These are phyloP conservation scores for Rhynchosporium graminicola DNA, from an alignment of 2,329 filamentous ascomycete species.

Conservation along the genomic window DNA sequence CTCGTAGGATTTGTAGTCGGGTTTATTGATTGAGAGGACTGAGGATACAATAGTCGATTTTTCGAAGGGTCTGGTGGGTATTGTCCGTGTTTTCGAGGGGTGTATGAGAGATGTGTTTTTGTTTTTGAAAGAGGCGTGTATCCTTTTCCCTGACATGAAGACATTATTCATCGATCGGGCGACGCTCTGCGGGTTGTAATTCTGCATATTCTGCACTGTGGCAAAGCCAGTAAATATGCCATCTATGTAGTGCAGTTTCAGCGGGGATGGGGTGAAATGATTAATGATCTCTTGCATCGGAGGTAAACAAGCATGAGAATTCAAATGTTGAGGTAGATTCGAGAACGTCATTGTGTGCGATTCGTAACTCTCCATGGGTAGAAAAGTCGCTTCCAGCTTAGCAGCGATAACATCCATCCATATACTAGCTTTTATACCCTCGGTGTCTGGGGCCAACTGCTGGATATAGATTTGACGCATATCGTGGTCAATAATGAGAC, in stretches of 20 bases:
- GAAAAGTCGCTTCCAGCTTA: constrained; percentile 21
- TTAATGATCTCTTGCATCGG: too few species aligned
- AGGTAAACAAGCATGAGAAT: too few species aligned
- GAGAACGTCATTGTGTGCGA: constrained; percentile 10
- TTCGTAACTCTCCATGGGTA: constrained; percentile 12
- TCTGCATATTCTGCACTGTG: neutral
- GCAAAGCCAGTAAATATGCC: constrained; percentile 10
- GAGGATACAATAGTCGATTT: neutral
- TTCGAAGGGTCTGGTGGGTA: neutral
- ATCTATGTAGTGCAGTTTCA: neutral
- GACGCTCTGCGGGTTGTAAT: neutral
- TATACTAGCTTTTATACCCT: constrained; percentile 37
- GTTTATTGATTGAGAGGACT: constrained; percentile 32
- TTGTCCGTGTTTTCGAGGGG: neutral
- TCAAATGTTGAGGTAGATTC: constrained; percentile 4
- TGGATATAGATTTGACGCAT: constrained; percentile 58
- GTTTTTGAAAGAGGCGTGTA: constrained; percentile 9
- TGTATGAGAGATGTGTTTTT: neutral
- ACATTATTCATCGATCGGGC: neutral
- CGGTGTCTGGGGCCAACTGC: constrained; percentile 46
- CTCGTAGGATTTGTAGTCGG: constrained; percentile 37
- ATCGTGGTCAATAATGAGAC: constrained; percentile 65
- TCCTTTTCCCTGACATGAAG: neutral
- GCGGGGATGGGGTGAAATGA: too few species aligned
- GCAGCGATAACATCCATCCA: constrained; percentile 27